These are phyloP conservation scores for Pleurotus platypus DNA, from an alignment of 768 basidiomycete species.

Conservation along the genomic window DNA sequence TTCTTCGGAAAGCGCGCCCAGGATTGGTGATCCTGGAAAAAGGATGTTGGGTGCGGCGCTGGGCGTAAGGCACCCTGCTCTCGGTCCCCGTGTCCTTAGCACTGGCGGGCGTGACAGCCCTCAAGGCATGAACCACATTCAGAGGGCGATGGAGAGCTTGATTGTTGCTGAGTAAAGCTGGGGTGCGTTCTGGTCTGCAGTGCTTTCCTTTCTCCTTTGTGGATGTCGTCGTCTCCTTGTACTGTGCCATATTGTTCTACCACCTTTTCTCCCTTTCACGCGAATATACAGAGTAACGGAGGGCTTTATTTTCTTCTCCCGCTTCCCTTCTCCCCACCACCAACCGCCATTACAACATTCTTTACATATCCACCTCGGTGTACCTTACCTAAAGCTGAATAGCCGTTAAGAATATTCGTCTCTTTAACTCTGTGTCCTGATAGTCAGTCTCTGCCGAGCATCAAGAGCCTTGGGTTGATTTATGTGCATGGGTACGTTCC, in stretches of 20 bases:
- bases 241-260: conserved; percentile 1
- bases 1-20: conserved; percentile 41
- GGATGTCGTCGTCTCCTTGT: not conserved
- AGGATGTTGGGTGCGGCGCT: conserved; percentile 86
- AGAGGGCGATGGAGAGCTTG: conserved; percentile 74
- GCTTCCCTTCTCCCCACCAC: not conserved
- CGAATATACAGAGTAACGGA: conserved; percentile 8
- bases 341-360: conserved; percentile 4
- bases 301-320: not conserved
- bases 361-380: not conserved
- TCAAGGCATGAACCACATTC: conserved; percentile 57
- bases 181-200: not conserved
- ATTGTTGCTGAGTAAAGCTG: conserved; percentile 60
- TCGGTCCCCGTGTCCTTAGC: conserved; percentile 59
- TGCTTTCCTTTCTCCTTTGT: conserved; percentile 5
- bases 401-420: no score
- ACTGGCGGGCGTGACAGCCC: conserved; percentile 34
- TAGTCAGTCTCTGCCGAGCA: not conserved
- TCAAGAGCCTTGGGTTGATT: not conserved
- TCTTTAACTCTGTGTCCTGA: no score
- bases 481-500: no score
- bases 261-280: not conserved
- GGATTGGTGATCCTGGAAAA: conserved; percentile 86
- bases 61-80: conserved; percentile 76
- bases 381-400: not conserved